Percentiles rank a stretch among this genome's conserved stretches.
phyloP scores from a whole-genome alignment of 1,284 basidiomycete species.

The Ceratobasidium sp. region DNA sequence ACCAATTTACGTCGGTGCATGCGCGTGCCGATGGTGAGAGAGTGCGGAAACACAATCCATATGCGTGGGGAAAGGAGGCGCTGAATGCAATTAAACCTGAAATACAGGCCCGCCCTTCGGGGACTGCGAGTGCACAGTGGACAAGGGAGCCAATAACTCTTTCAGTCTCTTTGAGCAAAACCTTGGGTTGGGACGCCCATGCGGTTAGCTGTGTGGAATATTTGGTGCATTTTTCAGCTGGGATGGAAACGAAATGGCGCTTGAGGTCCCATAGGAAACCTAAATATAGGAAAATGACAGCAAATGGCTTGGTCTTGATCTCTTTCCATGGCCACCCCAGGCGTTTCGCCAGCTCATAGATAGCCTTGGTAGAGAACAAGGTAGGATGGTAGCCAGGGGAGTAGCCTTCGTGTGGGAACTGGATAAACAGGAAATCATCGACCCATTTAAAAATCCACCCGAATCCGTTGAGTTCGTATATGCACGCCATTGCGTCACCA shows the following conservation, averaged over 20 bases:
- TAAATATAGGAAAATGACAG: slow-evolving; percentile 53
- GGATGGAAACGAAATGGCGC: slow-evolving; percentile 4
- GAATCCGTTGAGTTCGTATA: slow-evolving; percentile 52
- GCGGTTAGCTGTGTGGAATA: not conserved
- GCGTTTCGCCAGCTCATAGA: slow-evolving; percentile 52
- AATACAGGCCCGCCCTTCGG: not conserved
- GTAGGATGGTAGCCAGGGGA: slow-evolving; percentile 46
- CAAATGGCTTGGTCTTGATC: slow-evolving; percentile 52
- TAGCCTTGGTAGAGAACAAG: slow-evolving; percentile 4
- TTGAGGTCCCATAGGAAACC: slow-evolving; percentile 57
- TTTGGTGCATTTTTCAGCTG: slow-evolving; percentile 33
- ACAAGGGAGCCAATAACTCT: slow-evolving; percentile 23
- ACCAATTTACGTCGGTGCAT: slow-evolving; percentile 7
- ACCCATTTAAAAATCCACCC: slow-evolving; percentile 57
- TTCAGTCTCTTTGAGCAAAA: slow-evolving; percentile 8
- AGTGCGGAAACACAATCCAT: not conserved
- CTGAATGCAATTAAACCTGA: not conserved
- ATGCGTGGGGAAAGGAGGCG: not conserved
- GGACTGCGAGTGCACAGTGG: slow-evolving; percentile 29
- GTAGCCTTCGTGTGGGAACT: slow-evolving; percentile 18
- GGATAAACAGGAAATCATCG: slow-evolving; percentile 58
- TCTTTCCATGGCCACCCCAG: slow-evolving; percentile 56
- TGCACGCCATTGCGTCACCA: slow-evolving; percentile 56
- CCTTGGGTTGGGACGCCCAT: not conserved
- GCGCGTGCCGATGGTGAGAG: not conserved